phyloP scores from a whole-genome alignment of 106 monocot species.

The Agapanthus africanus region DNA sequence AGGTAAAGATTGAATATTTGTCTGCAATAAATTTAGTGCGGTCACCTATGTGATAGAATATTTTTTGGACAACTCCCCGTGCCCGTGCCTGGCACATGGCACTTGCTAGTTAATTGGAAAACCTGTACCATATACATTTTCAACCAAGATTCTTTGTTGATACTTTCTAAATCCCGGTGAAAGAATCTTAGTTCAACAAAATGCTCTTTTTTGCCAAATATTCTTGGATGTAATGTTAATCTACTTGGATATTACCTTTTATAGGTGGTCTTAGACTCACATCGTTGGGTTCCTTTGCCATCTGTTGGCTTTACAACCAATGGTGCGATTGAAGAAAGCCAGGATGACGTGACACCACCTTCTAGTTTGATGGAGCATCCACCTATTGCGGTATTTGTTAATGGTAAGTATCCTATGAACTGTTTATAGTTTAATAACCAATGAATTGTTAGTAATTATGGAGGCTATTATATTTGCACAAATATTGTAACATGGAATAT shows the following conservation, averaged over 20 bases:
- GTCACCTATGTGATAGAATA: no score
- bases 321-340: constrained; percentile 49
- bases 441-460: not conserved
- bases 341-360: constrained; percentile 79
- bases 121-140: not conserved
- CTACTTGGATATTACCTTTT: not conserved
- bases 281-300: constrained; percentile 97
- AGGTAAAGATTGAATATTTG: no score
- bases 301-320: constrained; percentile 82
- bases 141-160: not conserved
- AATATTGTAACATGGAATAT: no score
- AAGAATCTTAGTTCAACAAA: not conserved
- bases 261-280: constrained; percentile 83
- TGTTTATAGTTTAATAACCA: not conserved
- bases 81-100: no score
- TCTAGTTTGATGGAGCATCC: constrained; percentile 92
- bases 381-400: constrained; percentile 93
- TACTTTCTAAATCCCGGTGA: not conserved
- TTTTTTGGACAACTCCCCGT: no score
- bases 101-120: no score
- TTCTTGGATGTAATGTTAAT: not conserved
- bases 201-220: not conserved
- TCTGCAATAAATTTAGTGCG: no score
- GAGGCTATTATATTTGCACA: no score
- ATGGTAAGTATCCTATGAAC: constrained; percentile 82